Evolutionary conservation across 352 stramenopile genomes (phyloP).

Genomic region (Plasmopara muralis): DNA sequence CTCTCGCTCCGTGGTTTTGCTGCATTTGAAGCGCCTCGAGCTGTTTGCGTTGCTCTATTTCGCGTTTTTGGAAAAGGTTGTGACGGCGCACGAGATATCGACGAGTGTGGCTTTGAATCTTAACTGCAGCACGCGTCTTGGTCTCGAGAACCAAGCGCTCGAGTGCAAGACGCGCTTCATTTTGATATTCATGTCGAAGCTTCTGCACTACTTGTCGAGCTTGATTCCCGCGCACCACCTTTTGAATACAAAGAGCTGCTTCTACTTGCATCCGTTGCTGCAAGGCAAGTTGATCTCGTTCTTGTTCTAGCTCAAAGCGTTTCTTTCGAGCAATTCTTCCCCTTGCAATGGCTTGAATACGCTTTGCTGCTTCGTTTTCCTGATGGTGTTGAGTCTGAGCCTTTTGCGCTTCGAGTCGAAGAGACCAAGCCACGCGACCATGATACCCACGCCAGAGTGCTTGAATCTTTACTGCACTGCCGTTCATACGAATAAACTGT

Average conservation of each 20-base stretch:
- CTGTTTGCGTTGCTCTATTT: conserved; percentile 23
- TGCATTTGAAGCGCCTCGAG: conserved; percentile 22
- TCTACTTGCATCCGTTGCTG: conserved; percentile 27
- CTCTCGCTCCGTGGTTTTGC: conserved; percentile 45
- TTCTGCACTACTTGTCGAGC: conserved; percentile 32
- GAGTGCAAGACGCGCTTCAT: conserved; percentile 45
- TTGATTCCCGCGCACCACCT: conserved; percentile 47
- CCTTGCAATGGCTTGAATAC: conserved; percentile 53
- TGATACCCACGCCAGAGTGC: conserved; percentile 69
- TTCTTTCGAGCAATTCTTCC: conserved; percentile 45
- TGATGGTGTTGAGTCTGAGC: conserved; percentile 33
- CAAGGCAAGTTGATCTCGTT: conserved; percentile 26
- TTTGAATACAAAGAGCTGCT: conserved; percentile 58
- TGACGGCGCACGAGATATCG: conserved; percentile 40
- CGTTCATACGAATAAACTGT: conserved; percentile 51
- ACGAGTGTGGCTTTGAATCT: conserved; percentile 62
- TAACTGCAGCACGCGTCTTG: conserved; percentile 49
- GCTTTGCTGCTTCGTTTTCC: conserved; percentile 42
- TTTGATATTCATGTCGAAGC: conserved; percentile 32
- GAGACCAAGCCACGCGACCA: conserved; percentile 47
- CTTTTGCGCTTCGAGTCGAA: conserved; percentile 43
- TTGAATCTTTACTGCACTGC: conserved; percentile 68
- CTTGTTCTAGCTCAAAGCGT: conserved; percentile 18
- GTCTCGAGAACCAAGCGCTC: conserved; percentile 53
- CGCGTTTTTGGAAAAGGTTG: conserved; percentile 28